Evolutionary conservation across 768 basidiomycete genomes (phyloP), one percentile per base, ranked within the genome.

Genomic region (Suillus fuscotomentosus): DNA sequence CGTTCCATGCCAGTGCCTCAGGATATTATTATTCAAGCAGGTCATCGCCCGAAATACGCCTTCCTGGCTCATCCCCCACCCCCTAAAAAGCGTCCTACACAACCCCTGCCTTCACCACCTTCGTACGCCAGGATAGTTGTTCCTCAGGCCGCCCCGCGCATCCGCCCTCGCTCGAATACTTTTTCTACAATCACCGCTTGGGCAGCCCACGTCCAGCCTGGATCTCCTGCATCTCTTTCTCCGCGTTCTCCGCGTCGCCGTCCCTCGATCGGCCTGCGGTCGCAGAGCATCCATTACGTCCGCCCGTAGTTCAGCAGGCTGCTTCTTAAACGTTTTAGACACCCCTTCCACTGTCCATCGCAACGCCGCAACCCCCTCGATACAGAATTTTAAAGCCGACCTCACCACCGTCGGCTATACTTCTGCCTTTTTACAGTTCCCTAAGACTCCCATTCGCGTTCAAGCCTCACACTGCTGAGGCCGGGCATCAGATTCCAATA

Each of bases 171-270:
- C 67, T 82, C 84, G 24, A 80, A 77, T 60, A 81, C 84, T 2
- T 80, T 80, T 67, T 76, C 82, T 2, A 70, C 80, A 45, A 89
- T 91, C 54, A 70, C 82, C 17, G 67, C 84, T 45, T 92, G 90
- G 90, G 88, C 85, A 5, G 76, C 84, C 22, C 80, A 77, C 66
- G 88, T 92, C 62, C 85, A 88, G 63, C 90, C 90, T 5, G 90
- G 89, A 7, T 87, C 89, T 17, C 89, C 90, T 3, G 79, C 75
- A 0, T 78, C 81, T 13, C 59, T 69, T n/a, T 75, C 80, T 42
- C 80, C 83, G 2, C 69, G 70, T 38, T 81, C 81, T 6, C 79
- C 78, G 22, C 75, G 76, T 50, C 78, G 77, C 61, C 76, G 78
- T 31, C 66, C 72, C 38, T 79, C 81, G 17, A 68, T 75, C 20